Evolutionary conservation across 1,139 yeast genomes (phyloP).

Genomic region (Yarrowia galli): DNA sequence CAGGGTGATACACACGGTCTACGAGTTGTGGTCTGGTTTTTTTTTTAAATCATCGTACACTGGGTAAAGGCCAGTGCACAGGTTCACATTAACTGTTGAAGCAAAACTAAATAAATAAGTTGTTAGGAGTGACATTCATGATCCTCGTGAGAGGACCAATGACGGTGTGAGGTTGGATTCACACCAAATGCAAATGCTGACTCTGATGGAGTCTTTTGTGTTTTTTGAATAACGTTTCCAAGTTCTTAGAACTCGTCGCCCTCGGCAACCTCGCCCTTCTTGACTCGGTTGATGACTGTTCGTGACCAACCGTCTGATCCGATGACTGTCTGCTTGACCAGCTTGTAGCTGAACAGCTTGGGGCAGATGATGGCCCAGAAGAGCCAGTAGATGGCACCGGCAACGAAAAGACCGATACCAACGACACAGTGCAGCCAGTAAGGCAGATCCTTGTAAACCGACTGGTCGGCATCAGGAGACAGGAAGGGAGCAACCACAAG

Average conservation of each 20-base stretch:
- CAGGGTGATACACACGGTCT: background rate
- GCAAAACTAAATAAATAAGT: slow-evolving; percentile 38
- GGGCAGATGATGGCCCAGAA: slow-evolving; percentile 72
- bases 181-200: slow-evolving; percentile 32
- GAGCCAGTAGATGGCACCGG: slow-evolving; percentile 76
- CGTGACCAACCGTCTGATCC: slow-evolving; percentile 40
- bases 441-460: slow-evolving; percentile 71
- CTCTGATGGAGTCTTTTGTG: background rate
- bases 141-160: background rate
- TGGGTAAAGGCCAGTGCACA: slow-evolving; percentile 21
- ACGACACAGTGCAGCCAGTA: slow-evolving; percentile 86
- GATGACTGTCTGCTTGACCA: slow-evolving; percentile 26
- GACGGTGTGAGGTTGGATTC: slow-evolving; percentile 37
- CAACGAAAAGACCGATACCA: slow-evolving; percentile 76
- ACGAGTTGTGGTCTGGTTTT: background rate
- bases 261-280: slow-evolving; percentile 15
- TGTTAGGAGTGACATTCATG: slow-evolving; percentile 35
- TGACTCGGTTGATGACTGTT: slow-evolving; percentile 34
- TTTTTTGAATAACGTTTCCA: background rate
- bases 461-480: slow-evolving; percentile 67
- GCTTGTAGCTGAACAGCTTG: slow-evolving; percentile 31
- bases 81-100: slow-evolving; percentile 38
- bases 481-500: slow-evolving; percentile 81
- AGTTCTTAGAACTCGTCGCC: slow-evolving; percentile 21
- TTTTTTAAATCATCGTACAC: background rate